Evolutionary conservation across 257 asterid species (phyloP).

Genomic region (Nicotiana benthamiana): DNA sequence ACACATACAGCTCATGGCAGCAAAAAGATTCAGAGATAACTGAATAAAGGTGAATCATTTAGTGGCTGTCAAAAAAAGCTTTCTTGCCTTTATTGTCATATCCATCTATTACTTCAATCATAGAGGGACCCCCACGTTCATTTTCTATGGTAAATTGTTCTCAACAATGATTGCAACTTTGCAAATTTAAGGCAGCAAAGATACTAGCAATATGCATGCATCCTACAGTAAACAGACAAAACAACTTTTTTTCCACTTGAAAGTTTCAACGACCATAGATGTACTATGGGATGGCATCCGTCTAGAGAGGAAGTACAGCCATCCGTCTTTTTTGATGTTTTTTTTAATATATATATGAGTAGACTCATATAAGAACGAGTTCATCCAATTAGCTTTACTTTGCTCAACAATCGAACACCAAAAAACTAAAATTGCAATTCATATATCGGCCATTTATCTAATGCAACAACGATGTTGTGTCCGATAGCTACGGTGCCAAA

Average conservation of each 20-base stretch:
- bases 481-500: not conserved
- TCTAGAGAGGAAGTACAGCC: not conserved
- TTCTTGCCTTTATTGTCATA: not conserved
- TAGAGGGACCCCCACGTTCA: constrained; percentile 9
- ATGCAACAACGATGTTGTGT: not conserved
- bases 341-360: not conserved
- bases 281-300: not conserved
- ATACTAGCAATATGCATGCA: constrained; percentile 2
- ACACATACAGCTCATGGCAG: not conserved
- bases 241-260: not conserved
- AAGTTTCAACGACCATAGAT: not conserved
- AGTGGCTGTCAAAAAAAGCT: constrained; percentile 7
- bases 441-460: not conserved
- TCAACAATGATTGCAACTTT: constrained; percentile 12
- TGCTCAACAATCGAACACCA: not conserved
- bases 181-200: constrained; percentile 1
- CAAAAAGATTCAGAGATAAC: not conserved
- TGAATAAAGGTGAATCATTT: not conserved
- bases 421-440: not conserved
- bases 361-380: not conserved
- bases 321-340: not conserved
- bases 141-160: not conserved
- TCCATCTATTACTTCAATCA: constrained; percentile 13
- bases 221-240: not conserved
- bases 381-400: not conserved